Evolutionary conservation across 73 alveolate genomes (phyloP).

Genomic region (Tetrahymena borealis): DNA sequence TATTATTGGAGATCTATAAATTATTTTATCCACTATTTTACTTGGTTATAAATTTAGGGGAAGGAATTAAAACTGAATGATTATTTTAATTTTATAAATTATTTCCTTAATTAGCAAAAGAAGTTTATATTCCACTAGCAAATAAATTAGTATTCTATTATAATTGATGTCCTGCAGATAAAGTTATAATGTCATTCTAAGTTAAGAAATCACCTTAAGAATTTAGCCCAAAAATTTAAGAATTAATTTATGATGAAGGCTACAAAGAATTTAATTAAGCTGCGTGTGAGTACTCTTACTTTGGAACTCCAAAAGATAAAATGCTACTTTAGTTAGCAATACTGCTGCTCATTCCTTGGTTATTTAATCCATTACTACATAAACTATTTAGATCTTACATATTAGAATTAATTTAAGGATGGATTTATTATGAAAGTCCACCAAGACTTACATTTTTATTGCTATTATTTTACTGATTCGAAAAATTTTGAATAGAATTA

Average conservation of each 20-base stretch:
- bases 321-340: background rate
- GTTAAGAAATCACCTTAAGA: background rate
- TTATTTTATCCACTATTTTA: background rate
- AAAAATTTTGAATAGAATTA: background rate
- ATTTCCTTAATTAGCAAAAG: background rate
- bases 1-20: background rate
- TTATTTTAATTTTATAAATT: background rate
- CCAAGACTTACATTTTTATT: background rate
- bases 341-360: background rate
- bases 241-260: background rate
- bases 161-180: background rate
- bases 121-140: background rate
- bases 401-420: background rate
- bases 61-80: background rate
- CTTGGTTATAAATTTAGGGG: background rate
- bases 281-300: too few relatives aligned
- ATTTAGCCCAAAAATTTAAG: background rate
- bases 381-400: background rate
- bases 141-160: background rate
- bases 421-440: background rate
- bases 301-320: background rate
- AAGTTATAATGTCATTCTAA: background rate
- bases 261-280: background rate
- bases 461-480: background rate
- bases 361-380: background rate